These are phyloP conservation scores for Saccharomyces hybrid DNA, from an alignment of 1,139 yeast species.

Conservation along the genomic window DNA sequence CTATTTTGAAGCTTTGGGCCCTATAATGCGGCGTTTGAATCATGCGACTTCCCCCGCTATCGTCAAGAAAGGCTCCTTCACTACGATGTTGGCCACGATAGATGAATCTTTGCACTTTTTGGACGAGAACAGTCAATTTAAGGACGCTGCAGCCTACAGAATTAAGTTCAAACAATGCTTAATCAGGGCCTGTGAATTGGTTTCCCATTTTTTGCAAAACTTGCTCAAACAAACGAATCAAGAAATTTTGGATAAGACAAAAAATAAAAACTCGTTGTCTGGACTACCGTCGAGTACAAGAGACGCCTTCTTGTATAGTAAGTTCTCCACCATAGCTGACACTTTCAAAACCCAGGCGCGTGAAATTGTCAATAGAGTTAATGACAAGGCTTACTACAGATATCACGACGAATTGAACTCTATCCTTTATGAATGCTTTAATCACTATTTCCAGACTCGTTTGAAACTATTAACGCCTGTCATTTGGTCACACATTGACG, in stretches of 20 bases:
- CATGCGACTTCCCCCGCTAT: slow-evolving; percentile 45
- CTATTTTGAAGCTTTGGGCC: slow-evolving; percentile 63
- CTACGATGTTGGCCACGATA: slow-evolving; percentile 45
- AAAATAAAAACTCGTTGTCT: slow-evolving; percentile 7
- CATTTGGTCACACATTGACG: slow-evolving; percentile 36
- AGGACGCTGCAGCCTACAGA: slow-evolving; percentile 62
- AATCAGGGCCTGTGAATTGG: slow-evolving; percentile 71
- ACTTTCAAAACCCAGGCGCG: slow-evolving; percentile 40
- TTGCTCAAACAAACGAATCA: slow-evolving; percentile 44
- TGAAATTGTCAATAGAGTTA: slow-evolving; percentile 46
- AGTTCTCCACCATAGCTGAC: slow-evolving; percentile 44
- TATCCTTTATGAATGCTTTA: slow-evolving; percentile 47
- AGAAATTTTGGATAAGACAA: slow-evolving; percentile 36
- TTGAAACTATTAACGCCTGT: slow-evolving; percentile 40
- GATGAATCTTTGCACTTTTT: slow-evolving; percentile 53
- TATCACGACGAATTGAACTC: slow-evolving; percentile 62
- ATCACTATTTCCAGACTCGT: slow-evolving; percentile 55
- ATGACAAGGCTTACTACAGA: slow-evolving; percentile 31
- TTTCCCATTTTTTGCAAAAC: slow-evolving; percentile 56
- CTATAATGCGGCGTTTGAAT: slow-evolving; percentile 60
- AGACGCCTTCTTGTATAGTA: slow-evolving; percentile 54
- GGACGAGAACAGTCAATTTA: slow-evolving; percentile 44
- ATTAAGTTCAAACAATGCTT: slow-evolving; percentile 77
- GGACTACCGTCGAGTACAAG: slow-evolving; percentile 36
- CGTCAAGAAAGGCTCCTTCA: slow-evolving; percentile 52